These are phyloP conservation scores for Fraxinus velutina DNA, from an alignment of 305 asterid genomes.

Conservation along the genomic window DNA sequence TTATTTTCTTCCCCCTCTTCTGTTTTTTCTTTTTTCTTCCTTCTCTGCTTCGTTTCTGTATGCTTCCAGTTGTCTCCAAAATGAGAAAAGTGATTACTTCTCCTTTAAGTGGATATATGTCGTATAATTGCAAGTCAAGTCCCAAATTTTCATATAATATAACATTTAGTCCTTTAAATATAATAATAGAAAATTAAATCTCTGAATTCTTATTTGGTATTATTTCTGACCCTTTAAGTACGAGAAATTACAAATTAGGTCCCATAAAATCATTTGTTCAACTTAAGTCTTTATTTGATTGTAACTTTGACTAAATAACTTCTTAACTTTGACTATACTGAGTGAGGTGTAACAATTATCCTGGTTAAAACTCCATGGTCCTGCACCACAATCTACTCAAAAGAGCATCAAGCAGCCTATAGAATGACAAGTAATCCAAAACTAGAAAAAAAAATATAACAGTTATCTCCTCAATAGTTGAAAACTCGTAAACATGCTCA, in stretches of 20 bases:
- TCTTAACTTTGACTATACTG: not conserved
- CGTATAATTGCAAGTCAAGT: not conserved
- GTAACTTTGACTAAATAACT: too few species aligned
- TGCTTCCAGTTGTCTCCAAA: not conserved
- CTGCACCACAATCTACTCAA: constrained; percentile 64
- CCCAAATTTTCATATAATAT: not conserved
- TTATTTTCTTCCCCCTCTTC: not conserved
- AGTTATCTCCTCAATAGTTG: constrained; percentile 79
- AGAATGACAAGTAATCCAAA: constrained; percentile 55
- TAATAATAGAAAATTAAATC: not conserved
- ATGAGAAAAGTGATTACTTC: not conserved
- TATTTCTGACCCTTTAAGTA: not conserved
- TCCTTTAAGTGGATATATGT: not conserved
- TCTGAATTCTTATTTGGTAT: not conserved
- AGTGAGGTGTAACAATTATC: constrained; percentile 25
- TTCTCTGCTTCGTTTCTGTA: not conserved
- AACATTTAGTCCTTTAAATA: not conserved
- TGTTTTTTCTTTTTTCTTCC: not conserved
- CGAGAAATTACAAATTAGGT: not conserved
- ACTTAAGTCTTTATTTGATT: not conserved
- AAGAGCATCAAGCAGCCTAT: constrained; percentile 67
- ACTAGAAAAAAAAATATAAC: constrained; percentile 58
- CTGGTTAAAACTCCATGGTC: constrained; percentile 64
- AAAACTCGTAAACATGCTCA: constrained; percentile 75
- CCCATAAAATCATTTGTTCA: not conserved